Conservation (phyloP, 1,139 yeast species). For the Magnusiomyces paraingens region DNA sequence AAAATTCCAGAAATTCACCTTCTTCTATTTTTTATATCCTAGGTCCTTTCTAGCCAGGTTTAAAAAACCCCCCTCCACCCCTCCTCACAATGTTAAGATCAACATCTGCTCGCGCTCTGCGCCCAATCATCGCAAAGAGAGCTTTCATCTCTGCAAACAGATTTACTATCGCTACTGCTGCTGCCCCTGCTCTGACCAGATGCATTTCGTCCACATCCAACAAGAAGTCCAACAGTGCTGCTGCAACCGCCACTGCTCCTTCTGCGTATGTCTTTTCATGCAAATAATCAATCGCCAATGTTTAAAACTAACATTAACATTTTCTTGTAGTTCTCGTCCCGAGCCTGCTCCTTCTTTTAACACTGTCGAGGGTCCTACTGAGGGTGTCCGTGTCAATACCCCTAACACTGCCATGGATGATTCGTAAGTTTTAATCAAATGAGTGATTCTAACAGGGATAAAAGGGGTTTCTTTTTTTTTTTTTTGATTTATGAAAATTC, state of each 20-base stretch:
- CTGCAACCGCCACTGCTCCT: conserved; percentile 13
- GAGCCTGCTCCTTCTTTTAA: conserved; percentile 49
- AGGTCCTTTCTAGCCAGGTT: background rate
- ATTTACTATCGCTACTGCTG: background rate
- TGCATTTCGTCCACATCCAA: conserved; percentile 13
- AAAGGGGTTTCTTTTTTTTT: too few species aligned
- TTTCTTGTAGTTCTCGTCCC: conserved; percentile 32
- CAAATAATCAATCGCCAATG: too few species aligned
- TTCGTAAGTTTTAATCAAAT: conserved; percentile 15
- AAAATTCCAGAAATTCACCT: background rate
- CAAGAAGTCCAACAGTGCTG: conserved; percentile 9
- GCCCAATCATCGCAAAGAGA: conserved; percentile 9
- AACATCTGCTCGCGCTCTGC: conserved; percentile 8
- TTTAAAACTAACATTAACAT: too few species aligned
- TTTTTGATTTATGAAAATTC: too few species aligned
- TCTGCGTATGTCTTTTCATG: conserved; percentile 3
- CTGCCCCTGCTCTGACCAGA: background rate
- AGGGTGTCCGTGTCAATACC: conserved; percentile 8
- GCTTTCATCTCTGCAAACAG: conserved; percentile 6
- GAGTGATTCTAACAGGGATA: too few species aligned
- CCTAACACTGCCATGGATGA: conserved; percentile 25
- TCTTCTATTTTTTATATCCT: conserved; percentile 1
- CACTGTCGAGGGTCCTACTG: conserved; percentile 21
- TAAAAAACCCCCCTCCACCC: background rate
- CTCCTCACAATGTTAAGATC: conserved; percentile 12